Conservation (phyloP, 139 green algal species). For the Trebouxia sp. region DNA sequence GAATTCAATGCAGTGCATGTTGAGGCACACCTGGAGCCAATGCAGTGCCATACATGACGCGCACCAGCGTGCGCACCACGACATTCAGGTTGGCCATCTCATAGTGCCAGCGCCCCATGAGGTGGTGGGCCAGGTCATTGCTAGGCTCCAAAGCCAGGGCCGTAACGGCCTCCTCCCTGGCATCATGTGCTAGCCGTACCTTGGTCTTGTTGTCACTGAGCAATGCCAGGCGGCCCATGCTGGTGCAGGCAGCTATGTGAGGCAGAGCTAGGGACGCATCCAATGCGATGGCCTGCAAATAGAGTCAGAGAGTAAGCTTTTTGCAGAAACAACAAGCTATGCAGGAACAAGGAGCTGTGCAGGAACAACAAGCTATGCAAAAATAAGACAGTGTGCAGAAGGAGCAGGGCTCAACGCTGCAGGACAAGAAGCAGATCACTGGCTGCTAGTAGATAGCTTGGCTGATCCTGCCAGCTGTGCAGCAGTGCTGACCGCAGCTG, state of each 20-base stretch:
- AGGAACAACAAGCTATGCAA: background rate
- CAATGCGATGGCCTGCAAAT: constrained; percentile 31
- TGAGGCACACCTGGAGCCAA: constrained; percentile 51
- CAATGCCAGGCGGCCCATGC: constrained; percentile 69
- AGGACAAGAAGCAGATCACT: too few relatives aligned
- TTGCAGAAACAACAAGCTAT: background rate
- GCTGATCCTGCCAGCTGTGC: too few relatives aligned
- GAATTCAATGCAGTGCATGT: too few relatives aligned
- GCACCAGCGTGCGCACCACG: constrained; percentile 61
- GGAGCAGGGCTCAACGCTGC: too few relatives aligned
- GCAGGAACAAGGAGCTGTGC: background rate
- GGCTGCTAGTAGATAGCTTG: too few relatives aligned
- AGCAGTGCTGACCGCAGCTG: too few relatives aligned
- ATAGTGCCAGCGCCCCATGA: constrained; percentile 76
- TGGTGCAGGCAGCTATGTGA: constrained; percentile 56
- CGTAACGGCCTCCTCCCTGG: constrained; percentile 2
- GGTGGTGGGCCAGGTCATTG: constrained; percentile 76
- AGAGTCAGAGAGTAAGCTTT: too few relatives aligned
- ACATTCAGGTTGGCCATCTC: constrained; percentile 73
- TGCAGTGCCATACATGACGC: constrained; percentile 63
- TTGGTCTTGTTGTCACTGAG: constrained; percentile 75
- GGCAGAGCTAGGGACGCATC: constrained; percentile 12
- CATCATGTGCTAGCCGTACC: constrained; percentile 30
- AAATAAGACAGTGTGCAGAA: too few relatives aligned
- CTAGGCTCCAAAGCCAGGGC: constrained; percentile 45